A percentile compares a stretch with the other conserved stretches of the same genome.
These are phyloP conservation scores for Carex parvula DNA, from an alignment of 176 grass and related monocot genomes.

Conservation along the genomic window DNA sequence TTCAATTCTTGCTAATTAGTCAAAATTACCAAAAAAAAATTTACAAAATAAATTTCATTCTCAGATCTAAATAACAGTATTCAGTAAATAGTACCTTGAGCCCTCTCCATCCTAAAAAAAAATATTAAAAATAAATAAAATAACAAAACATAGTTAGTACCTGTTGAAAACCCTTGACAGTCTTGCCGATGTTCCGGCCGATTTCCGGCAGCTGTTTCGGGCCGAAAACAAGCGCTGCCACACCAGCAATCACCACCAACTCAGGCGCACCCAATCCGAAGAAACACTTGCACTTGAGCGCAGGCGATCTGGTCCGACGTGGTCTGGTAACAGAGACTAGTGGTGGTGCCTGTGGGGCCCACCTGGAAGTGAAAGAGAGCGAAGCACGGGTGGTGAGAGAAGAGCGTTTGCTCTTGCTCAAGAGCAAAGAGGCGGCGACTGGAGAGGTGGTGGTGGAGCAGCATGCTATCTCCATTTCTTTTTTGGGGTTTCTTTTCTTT, in stretches of 20 bases:
- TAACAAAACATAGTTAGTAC: neutral
- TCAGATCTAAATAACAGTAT: neutral
- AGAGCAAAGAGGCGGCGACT: neutral
- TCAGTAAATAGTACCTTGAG: neutral
- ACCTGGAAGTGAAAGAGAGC: constrained; percentile 12
- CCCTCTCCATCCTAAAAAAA: neutral
- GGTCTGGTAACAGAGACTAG: constrained; percentile 17
- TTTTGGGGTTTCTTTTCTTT: neutral
- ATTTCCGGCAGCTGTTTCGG: constrained; percentile 91
- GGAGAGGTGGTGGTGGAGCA: constrained; percentile 2
- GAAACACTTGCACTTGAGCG: constrained; percentile 66
- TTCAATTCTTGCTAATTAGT: neutral
- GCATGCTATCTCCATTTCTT: constrained; percentile 23
- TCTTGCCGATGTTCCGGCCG: constrained; percentile 81
- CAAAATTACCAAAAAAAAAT: neutral
- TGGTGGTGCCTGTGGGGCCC: neutral
- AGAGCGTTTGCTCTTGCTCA: neutral
- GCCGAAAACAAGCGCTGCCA: constrained; percentile 80
- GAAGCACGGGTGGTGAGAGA: constrained; percentile 28
- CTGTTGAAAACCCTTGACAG: constrained; percentile 95
- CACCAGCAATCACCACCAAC: constrained; percentile 84
- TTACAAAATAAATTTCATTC: neutral
- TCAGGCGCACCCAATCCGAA: constrained; percentile 83
- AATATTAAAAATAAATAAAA: neutral
- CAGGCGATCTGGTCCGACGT: constrained; percentile 32